Evolutionary conservation across 2,329 filamentous ascomycete genomes (phyloP).

Genomic region (Nemania sp.): DNA sequence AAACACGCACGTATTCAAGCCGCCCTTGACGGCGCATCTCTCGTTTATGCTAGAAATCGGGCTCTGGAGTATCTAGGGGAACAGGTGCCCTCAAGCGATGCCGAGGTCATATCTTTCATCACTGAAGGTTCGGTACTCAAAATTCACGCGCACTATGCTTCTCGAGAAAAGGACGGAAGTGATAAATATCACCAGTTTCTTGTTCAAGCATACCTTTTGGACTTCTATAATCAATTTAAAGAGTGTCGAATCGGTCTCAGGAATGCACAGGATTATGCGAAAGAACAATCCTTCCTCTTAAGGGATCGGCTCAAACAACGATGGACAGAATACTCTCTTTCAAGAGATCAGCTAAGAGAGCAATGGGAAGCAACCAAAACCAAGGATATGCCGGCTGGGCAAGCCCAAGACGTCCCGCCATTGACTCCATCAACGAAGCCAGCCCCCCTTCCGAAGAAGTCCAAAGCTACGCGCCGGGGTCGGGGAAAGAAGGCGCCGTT

Average conservation of each 20-base stretch:
- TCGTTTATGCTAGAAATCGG: background rate
- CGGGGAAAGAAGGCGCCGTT: background rate
- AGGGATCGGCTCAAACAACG: background rate
- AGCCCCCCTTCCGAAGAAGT: background rate
- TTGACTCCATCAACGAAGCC: background rate
- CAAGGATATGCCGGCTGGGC: background rate
- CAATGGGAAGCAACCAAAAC: background rate
- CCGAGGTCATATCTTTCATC: background rate
- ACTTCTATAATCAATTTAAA: background rate
- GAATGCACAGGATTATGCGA: background rate
- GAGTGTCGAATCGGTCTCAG: background rate
- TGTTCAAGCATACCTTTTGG: background rate
- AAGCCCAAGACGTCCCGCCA: background rate
- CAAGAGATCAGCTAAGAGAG: background rate
- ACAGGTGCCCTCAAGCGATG: background rate
- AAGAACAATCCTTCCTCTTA: background rate
- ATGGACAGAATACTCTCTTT: too few relatives aligned
- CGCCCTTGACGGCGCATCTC: background rate
- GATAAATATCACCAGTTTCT: background rate
- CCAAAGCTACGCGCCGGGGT: background rate
- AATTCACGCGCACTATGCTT: background rate
- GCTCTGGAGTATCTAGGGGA: background rate
- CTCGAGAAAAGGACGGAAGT: background rate
- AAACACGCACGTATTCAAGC: background rate
- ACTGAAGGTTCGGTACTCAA: background rate